These are phyloP conservation scores for Pycnococcus provasolii DNA, from an alignment of 139 green algal species.

Conservation along the genomic window DNA sequence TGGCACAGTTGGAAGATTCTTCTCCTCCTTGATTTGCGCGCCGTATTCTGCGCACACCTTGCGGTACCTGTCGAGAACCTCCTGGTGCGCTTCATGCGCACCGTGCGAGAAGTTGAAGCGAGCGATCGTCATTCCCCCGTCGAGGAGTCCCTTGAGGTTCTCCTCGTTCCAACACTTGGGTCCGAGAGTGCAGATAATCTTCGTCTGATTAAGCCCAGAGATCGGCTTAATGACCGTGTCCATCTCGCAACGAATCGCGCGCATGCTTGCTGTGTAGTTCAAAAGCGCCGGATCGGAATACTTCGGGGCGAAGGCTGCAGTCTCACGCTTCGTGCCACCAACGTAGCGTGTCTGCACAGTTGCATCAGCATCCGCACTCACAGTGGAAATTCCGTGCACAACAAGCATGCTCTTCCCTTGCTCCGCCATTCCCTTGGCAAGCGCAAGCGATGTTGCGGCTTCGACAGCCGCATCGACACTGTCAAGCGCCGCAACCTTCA, in stretches of 20 bases:
- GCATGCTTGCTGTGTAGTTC: not conserved
- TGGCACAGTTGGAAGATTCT: not conserved
- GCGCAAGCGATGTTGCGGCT: too few species aligned
- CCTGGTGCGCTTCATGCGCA: conserved; percentile 53
- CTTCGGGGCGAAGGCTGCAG: not conserved
- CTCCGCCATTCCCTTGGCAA: too few species aligned
- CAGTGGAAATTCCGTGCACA: too few species aligned
- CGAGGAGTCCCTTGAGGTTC: conserved; percentile 75
- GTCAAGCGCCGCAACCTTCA: not conserved
- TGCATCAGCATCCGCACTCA: too few species aligned
- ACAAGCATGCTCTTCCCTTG: too few species aligned
- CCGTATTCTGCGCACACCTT: conserved; percentile 6
- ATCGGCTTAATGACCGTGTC: not conserved
- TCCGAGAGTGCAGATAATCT: conserved; percentile 51
- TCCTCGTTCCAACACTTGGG: conserved; percentile 60
- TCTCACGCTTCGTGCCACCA: not conserved
- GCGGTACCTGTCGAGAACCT: conserved; percentile 29
- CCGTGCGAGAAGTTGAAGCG: conserved; percentile 96
- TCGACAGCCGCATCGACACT: not conserved
- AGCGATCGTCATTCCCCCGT: conserved; percentile 81
- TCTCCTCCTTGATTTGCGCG: too few species aligned
- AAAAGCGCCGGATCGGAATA: not conserved
- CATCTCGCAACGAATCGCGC: not conserved
- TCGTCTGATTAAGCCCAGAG: conserved; percentile 27
- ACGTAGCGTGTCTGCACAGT: too few species aligned